phyloP scores from a whole-genome alignment of 331 rosid genomes.

The Phaseolus coccineus region DNA sequence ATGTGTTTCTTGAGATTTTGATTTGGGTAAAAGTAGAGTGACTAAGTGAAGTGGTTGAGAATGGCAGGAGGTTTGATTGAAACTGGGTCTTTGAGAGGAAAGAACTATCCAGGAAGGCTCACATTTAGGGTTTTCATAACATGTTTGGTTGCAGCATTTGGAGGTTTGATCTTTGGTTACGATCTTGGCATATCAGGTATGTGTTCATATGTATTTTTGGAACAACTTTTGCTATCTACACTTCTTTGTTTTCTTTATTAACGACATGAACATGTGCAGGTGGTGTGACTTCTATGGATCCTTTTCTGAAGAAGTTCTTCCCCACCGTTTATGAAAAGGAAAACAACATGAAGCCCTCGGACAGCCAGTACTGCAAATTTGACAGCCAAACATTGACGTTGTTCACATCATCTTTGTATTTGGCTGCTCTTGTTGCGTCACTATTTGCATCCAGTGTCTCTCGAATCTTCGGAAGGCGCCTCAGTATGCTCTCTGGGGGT shows the following conservation, averaged over 20 bases:
- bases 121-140: slow-evolving; percentile 38
- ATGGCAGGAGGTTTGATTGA: background rate
- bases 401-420: background rate
- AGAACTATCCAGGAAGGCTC: slow-evolving; percentile 40
- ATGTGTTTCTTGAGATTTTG: too few relatives aligned
- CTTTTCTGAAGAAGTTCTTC: too few relatives aligned
- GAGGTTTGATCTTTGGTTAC: slow-evolving; percentile 65
- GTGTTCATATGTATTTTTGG: too few relatives aligned
- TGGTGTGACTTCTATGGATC: too few relatives aligned
- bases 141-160: slow-evolving; percentile 52
- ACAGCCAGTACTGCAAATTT: slow-evolving; percentile 48
- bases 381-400: background rate
- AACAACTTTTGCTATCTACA: too few relatives aligned
- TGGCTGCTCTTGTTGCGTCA: background rate
- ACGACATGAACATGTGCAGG: too few relatives aligned
- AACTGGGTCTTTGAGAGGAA: background rate
- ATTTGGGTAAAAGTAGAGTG: too few relatives aligned
- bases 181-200: slow-evolving; percentile 65
- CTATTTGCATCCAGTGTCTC: background rate
- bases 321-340: slow-evolving; percentile 42
- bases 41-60: too few relatives aligned
- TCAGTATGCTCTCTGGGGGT: background rate
- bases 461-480: background rate
- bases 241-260: too few relatives aligned
- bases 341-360: background rate